Conservation (phyloP, 139 green algal genomes). For the Ettlia oleoabundans region DNA sequence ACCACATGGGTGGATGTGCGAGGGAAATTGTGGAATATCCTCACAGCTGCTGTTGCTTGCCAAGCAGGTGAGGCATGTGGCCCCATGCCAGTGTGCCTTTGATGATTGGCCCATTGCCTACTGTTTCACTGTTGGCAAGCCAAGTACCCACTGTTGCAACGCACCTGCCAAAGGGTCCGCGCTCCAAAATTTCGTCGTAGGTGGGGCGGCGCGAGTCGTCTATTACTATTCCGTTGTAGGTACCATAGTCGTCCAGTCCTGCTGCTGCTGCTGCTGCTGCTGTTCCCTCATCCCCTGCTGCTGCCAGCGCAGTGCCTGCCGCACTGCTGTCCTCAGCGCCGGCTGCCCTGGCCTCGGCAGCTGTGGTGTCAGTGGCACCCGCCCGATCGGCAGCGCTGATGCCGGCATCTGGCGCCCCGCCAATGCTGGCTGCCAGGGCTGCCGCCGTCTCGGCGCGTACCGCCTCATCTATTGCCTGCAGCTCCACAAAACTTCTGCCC, state of each 20-base stretch:
- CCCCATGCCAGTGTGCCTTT: no score
- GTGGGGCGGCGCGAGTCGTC: constrained; percentile 10
- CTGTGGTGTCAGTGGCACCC: not conserved
- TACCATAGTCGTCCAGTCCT: constrained; percentile 8
- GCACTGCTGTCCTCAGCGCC: not conserved
- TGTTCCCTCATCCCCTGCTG: not conserved
- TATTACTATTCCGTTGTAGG: constrained; percentile 24
- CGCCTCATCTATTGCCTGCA: constrained; percentile 23
- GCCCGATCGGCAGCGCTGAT: not conserved
- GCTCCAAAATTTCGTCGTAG: not conserved
- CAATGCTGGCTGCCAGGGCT: not conserved
- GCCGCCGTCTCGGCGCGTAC: not conserved
- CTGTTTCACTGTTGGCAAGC: no score
- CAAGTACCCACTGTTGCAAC: no score
- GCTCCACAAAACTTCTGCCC: constrained; percentile 34
- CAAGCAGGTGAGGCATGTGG: no score
- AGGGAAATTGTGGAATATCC: not conserved
- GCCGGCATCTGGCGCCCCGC: not conserved
- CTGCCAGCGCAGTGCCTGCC: not conserved
- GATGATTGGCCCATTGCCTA: no score
- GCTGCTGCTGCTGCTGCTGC: no score
- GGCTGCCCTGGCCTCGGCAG: not conserved
- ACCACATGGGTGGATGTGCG: not conserved
- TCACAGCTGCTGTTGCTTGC: no score
- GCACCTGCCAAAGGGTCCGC: not conserved